Evolutionary conservation across 169 alveolate species (phyloP).

Genomic region (Perkinsus olseni): DNA sequence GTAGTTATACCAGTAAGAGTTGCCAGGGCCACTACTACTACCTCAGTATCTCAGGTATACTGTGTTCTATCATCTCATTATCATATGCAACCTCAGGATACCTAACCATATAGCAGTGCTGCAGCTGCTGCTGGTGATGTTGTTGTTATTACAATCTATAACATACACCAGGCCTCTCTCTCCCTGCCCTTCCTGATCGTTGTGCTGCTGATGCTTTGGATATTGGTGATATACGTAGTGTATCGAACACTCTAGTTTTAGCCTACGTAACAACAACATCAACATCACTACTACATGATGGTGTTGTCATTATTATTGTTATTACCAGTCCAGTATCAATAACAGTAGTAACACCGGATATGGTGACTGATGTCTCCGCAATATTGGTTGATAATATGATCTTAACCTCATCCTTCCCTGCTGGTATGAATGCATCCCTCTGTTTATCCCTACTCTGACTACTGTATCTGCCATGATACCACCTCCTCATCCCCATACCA

Average conservation of each 20-base stretch:
- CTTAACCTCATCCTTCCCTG: neutral
- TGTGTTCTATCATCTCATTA: neutral
- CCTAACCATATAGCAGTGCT: no score
- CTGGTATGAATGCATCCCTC: neutral
- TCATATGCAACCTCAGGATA: neutral
- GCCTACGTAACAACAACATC: no score
- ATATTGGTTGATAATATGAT: conserved; percentile 5
- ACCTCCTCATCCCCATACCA: no score
- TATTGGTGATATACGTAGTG: neutral
- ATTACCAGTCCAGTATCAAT: neutral
- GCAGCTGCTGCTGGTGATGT: no score
- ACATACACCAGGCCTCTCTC: neutral
- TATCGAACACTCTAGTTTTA: neutral
- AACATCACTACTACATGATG: no score
- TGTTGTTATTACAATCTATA: neutral
- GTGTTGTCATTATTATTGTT: no score
- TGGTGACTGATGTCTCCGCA: conserved; percentile 3
- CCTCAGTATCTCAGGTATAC: neutral
- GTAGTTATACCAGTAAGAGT: no score
- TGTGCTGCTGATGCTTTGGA: neutral
- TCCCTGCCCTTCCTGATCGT: neutral
- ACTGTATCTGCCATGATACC: neutral
- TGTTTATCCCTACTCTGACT: neutral
- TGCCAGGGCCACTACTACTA: no score
- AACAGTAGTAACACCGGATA: neutral